These are phyloP conservation scores for Cercospora nicotianae DNA, from an alignment of 2,329 filamentous ascomycete species.

Conservation along the genomic window DNA sequence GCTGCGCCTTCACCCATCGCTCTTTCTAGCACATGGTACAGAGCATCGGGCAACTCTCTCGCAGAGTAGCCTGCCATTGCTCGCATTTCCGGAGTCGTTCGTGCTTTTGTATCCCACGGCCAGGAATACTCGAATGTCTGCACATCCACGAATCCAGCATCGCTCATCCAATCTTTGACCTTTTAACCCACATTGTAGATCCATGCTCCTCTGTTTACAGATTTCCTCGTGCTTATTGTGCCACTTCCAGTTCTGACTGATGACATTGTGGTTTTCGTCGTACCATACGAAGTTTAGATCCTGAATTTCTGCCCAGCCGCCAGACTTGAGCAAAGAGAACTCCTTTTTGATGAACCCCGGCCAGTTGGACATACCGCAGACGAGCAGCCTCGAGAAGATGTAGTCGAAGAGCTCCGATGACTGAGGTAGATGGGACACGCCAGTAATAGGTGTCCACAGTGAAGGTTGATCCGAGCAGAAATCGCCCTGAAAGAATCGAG, in stretches of 20 bases:
- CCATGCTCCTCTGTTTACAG: slow-evolving; percentile 12
- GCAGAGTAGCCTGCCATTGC: slow-evolving; percentile 15
- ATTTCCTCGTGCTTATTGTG: neutral
- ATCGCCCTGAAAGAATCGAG: slow-evolving; percentile 22
- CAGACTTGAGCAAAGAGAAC: slow-evolving; percentile 23
- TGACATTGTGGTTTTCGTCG: neutral
- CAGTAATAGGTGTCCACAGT: slow-evolving; percentile 9
- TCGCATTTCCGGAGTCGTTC: slow-evolving; percentile 13
- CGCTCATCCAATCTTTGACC: slow-evolving; percentile 13
- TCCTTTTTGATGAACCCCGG: slow-evolving; percentile 21
- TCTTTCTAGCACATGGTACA: slow-evolving; percentile 15
- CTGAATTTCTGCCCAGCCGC: slow-evolving; percentile 30
- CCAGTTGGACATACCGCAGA: slow-evolving; percentile 29
- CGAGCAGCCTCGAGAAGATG: slow-evolving; percentile 27
- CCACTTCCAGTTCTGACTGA: slow-evolving; percentile 19
- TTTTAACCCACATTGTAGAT: slow-evolving; percentile 15
- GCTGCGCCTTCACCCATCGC: neutral
- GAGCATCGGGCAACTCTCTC: slow-evolving; percentile 12
- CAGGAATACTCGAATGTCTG: slow-evolving; percentile 11
- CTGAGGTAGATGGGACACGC: neutral
- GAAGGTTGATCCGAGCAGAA: slow-evolving; percentile 6
- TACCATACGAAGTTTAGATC: slow-evolving; percentile 20
- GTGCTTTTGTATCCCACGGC: slow-evolving; percentile 8
- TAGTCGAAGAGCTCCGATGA: slow-evolving; percentile 24
- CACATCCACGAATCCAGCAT: slow-evolving; percentile 18